Evolutionary conservation across 1,284 basidiomycete species (phyloP), one percentile per base, ranked within the genome.

Genomic region (Cerrena zonata): DNA sequence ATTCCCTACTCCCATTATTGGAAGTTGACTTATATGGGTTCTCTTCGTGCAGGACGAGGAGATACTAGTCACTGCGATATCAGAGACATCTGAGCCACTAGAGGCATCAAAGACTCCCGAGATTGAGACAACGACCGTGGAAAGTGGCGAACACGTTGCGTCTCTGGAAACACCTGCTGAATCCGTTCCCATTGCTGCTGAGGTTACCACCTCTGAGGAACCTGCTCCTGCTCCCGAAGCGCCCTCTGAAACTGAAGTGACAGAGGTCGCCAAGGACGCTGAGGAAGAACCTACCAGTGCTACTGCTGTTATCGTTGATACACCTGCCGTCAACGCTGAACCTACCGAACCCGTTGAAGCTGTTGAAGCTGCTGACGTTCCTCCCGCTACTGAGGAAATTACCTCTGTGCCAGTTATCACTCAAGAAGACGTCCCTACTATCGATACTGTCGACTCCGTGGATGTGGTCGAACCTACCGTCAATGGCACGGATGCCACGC

Each of bases 251-350:
- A 23, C 22, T 27, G 55, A 56, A 18, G 49, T 46, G 15, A 7
- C 30, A 15, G 30, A 34, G 30, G 15, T n/a, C n/a, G n/a, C 30
- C 7, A 34, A 34, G 30, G 30, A 34, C 15, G 30, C 7, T 15
- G 15, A 34, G 7, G 30, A 34, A 15, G 7, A n/a, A n/a, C n/a
- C n/a, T n/a, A n/a, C n/a, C n/a, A n/a, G n/a, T n/a, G n/a, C 15
- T 34, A 34, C 15, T 34, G 30, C 30, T 34, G 7, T 7, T 34
- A 15, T 15, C 7, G 30, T 34, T 7, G 30, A 34, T 52, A 53
- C 21, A 58, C 52, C 40, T 54, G 45, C 41, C 41, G 7, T 18
- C 39, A 22, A 34, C 46, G 37, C 30, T 19, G 51, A 55, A 37
- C 44, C 53, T 42, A 19, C 41, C 25, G 23, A 40, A 12, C 5